These are phyloP conservation scores for Suhomyces vadensis DNA, from an alignment of 805 yeast species.

Conservation along the genomic window DNA sequence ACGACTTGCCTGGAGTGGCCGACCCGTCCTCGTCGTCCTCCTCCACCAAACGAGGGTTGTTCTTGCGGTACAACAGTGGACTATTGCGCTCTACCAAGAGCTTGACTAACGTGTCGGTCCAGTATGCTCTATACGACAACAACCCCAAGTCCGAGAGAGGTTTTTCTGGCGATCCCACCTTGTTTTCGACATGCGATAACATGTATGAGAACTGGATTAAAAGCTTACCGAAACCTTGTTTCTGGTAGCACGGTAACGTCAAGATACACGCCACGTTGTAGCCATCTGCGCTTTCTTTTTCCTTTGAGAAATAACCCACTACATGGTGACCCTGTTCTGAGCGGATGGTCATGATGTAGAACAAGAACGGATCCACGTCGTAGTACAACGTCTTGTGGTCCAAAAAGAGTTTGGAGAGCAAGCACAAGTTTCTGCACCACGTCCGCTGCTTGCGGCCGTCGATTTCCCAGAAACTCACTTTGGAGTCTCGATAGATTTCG, in stretches of 20 bases:
- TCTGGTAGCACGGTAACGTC: conserved; percentile 93
- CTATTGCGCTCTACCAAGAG: conserved; percentile 61
- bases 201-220: conserved; percentile 93
- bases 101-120: conserved; percentile 88
- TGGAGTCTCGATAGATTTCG: conserved; percentile 91
- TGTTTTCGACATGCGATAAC: conserved; percentile 82
- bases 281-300: conserved; percentile 91
- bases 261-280: conserved; percentile 97
- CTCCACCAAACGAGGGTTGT: conserved; percentile 27
- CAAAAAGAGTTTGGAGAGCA: conserved; percentile 83
- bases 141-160: conserved; percentile 95
- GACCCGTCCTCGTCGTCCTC: conserved; percentile 16
- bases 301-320: conserved; percentile 96
- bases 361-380: conserved; percentile 96
- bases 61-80: conserved; percentile 38
- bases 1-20: conserved; percentile 18
- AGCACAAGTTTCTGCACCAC: conserved; percentile 95
- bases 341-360: conserved; percentile 90
- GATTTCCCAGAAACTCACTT: conserved; percentile 93
- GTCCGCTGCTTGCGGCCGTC: conserved; percentile 96
- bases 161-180: conserved; percentile 95
- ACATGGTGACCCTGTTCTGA: conserved; percentile 93
- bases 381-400: conserved; percentile 96
- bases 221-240: conserved; percentile 90
- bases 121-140: conserved; percentile 88